Base-by-base conservation (phyloP, 805 yeast genomes). In the Naumovozyma castellii region DNA sequence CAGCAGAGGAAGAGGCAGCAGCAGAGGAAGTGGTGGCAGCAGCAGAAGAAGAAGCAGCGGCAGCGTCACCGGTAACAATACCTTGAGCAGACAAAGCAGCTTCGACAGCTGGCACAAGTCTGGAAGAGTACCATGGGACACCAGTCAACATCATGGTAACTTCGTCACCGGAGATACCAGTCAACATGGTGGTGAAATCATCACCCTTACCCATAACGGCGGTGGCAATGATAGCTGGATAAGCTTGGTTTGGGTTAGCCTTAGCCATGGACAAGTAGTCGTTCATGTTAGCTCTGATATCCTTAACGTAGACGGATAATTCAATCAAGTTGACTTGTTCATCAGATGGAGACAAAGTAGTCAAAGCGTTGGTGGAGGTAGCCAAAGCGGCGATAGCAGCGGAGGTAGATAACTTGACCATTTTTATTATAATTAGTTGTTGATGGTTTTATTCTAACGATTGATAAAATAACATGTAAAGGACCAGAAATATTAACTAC, bases 91-190 rank as follows among this genome's bases (percentile, higher is more conserved):
- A 22, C 10, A 45, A 18, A 22, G 27, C 27, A 22, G 39, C 16
- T 10, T 34, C 22, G 16, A 45, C 34, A 4, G 29, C 47, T 15
- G 56, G 47, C 32, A 43, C 47, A 12, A 59, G 28, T 45, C 62
- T 57, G 32, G 53, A 41, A n/a, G 59, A 50, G 46, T 57, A 63
- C 67, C 66, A 62, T 45, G 65, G 62, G 27, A 61, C 45, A 32
- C 55, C 62, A 14, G 64, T 56, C 22, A 61, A 46, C 46, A 56
- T 49, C 5, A 56, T 28, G 8, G 53, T 48, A 25, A 60, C 58
- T 19, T 50, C 47, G 37, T 38, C 29, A 41, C 51, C 42, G 40
- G 59, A 57, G 33, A 62, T 44, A 34, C 42, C 38, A 16, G 43
- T 15, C 42, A 44, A 53, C 38, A 54, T 45, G 14, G 61, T 46